A percentile compares a stretch with the other conserved stretches of the same genome.
Evolutionary conservation across 108 stramenopile genomes (phyloP).

Genomic region (Cylindrotheca closterium): DNA sequence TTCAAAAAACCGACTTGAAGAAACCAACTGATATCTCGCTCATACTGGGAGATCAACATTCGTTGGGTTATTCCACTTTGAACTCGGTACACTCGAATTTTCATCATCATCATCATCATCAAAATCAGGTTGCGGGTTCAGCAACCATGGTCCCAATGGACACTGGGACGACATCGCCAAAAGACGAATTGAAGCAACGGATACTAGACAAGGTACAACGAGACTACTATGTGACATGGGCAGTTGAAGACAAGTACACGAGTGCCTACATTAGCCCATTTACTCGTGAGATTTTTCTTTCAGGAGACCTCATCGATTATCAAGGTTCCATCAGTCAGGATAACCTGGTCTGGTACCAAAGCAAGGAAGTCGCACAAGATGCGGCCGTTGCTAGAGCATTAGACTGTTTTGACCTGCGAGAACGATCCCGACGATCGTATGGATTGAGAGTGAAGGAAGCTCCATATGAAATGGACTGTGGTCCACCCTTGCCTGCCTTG

Average conservation of each 20-base stretch:
- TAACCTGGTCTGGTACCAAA: background rate
- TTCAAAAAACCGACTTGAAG: no score
- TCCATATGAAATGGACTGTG: background rate
- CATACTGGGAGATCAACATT: no score
- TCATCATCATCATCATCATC: constrained; percentile 8
- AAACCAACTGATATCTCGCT: no score
- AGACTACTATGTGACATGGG: background rate
- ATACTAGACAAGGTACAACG: background rate
- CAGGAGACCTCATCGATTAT: background rate
- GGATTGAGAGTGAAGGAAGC: background rate
- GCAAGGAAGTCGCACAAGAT: background rate
- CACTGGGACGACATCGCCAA: background rate
- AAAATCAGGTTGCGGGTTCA: constrained; percentile 2
- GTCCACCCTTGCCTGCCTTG: background rate
- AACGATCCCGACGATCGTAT: background rate
- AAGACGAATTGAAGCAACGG: background rate
- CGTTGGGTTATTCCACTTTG: no score
- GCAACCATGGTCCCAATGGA: background rate
- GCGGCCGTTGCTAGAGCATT: constrained; percentile 10
- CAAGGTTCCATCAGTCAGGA: background rate
- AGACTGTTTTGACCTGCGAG: background rate
- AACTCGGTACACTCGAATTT: no score
- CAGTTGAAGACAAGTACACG: background rate
- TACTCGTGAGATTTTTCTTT: background rate
- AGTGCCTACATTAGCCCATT: background rate